These are phyloP conservation scores for Fraxinus cuspidata DNA, from an alignment of 257 asterid species.

Conservation along the genomic window DNA sequence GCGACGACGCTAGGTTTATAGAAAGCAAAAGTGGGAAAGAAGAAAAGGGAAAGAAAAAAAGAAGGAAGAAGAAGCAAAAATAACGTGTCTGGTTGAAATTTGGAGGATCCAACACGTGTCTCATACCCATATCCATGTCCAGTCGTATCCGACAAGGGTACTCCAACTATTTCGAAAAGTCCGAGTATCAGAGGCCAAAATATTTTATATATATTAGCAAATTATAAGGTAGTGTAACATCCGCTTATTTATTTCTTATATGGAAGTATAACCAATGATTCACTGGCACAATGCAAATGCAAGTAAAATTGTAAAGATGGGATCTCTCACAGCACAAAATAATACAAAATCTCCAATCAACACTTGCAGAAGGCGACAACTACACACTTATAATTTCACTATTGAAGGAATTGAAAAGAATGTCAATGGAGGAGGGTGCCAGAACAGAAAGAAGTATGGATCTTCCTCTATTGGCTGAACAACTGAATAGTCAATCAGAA, in stretches of 20 bases:
- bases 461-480: neutral
- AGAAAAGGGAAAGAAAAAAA: no score
- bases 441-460: neutral
- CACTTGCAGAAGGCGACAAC: neutral
- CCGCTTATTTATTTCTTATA: neutral
- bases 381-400: neutral
- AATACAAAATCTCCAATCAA: neutral
- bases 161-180: no score
- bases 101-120: no score
- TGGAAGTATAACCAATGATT: neutral
- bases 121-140: no score
- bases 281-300: neutral
- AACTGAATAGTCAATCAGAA: neutral
- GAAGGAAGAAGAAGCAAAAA: no score
- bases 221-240: neutral
- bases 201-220: neutral
- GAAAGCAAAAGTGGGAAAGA: no score
- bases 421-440: conserved; percentile 1
- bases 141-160: no score
- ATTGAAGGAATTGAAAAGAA: neutral
- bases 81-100: no score
- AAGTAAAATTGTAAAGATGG: neutral
- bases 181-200: no score
- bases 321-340: neutral
- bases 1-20: no score